Conservation (phyloP, 1,284 basidiomycete genomes). For the Fomitopsis schrenkii region DNA sequence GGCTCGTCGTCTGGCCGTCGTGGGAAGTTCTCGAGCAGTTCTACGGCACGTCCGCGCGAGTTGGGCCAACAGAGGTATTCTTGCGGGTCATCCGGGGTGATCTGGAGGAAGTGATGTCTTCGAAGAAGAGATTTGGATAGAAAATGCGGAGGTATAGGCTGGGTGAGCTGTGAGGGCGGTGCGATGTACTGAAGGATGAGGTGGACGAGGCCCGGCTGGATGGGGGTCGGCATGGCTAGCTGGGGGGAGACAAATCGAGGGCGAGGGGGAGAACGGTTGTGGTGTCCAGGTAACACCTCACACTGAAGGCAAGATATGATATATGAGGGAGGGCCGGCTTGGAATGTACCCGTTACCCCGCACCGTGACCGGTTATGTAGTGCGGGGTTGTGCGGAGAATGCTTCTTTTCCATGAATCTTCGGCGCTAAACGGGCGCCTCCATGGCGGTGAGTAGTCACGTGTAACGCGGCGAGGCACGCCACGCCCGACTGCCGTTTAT, state of each 20-base stretch:
- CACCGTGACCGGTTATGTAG: neutral
- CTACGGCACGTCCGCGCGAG: conserved; percentile 27
- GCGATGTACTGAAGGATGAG: conserved; percentile 55
- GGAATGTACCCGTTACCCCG: neutral
- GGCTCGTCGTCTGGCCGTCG: conserved; percentile 33
- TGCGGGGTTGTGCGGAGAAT: neutral
- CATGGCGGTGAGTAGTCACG: neutral
- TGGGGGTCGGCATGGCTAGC: conserved; percentile 31
- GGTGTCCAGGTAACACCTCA: neutral
- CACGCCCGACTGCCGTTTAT: neutral
- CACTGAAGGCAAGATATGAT: neutral
- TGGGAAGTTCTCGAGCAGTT: conserved; percentile 43
- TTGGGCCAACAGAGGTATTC: conserved; percentile 69
- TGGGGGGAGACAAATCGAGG: conserved; percentile 3
- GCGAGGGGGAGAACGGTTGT: neutral
- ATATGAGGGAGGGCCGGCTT: neutral
- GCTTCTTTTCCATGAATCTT: neutral
- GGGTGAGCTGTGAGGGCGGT: conserved; percentile 43
- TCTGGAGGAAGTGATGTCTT: conserved; percentile 60
- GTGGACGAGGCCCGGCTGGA: conserved; percentile 36
- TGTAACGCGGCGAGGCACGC: neutral
- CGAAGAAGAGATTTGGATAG: conserved; percentile 56
- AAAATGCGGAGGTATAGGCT: conserved; percentile 54
- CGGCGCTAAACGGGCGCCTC: neutral
- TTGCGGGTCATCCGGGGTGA: conserved; percentile 44